Evolutionary conservation across 805 yeast species (phyloP).

Genomic region (Teunomyces lycoperdinae): DNA sequence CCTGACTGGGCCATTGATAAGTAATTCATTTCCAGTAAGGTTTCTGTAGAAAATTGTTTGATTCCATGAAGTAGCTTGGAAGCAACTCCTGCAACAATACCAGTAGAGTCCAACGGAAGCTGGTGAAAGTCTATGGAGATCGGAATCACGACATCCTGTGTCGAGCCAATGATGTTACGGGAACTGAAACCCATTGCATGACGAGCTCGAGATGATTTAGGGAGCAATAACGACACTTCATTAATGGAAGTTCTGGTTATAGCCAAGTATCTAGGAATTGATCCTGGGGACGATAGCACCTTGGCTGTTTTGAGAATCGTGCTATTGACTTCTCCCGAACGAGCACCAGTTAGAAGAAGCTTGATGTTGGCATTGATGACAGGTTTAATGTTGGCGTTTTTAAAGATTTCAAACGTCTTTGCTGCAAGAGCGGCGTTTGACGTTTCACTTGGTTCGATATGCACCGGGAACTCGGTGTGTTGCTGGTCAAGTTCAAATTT

Average conservation of each 20-base stretch:
- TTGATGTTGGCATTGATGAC: conserved; percentile 36
- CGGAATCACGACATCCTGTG: conserved; percentile 56
- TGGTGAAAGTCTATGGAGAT: conserved; percentile 50
- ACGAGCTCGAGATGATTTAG: conserved; percentile 37
- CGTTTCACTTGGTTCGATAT: not conserved
- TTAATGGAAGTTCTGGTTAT: conserved; percentile 50
- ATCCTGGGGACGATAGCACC: conserved; percentile 22
- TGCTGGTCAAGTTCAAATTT: conserved; percentile 41
- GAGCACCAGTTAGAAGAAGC: conserved; percentile 56
- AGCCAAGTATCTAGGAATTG: conserved; percentile 47
- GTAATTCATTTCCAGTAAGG: conserved; percentile 51
- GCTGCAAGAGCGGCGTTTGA: conserved; percentile 21
- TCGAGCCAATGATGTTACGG: conserved; percentile 50
- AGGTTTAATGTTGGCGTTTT: conserved; percentile 42
- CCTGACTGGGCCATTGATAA: conserved; percentile 60
- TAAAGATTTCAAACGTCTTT: conserved; percentile 35
- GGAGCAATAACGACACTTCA: conserved; percentile 49
- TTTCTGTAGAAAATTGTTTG: conserved; percentile 13
- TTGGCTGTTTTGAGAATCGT: conserved; percentile 45
- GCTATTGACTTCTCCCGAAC: conserved; percentile 45
- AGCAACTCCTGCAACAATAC: conserved; percentile 67
- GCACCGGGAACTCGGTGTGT: not conserved
- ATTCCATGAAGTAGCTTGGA: conserved; percentile 40
- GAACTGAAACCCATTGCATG: conserved; percentile 38
- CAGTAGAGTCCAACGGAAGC: conserved; percentile 59